Evolutionary conservation across 257 asterid genomes (phyloP), one percentile per base, ranked within the genome.

Genomic region (Penstemon davidsonii): DNA sequence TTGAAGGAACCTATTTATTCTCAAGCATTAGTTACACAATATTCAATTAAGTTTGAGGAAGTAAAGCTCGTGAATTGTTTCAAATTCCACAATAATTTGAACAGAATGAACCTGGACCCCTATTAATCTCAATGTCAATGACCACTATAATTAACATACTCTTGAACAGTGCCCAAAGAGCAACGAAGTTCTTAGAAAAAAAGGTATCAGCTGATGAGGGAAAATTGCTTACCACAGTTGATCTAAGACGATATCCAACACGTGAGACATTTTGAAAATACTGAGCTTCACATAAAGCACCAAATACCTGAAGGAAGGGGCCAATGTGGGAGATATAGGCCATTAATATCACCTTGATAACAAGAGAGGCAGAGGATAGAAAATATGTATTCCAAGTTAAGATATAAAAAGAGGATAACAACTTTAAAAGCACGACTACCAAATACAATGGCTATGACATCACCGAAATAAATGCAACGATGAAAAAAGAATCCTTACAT

Each of bases 191-290:
- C 8, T 40, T 49, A 4, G 11, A 69, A 70, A 5, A 56, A 38
- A 37, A 55, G 64, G 50, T 36, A 73, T 39, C 11, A 10, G 62
- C 62, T 25, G 52, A 51, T 47, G 55, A 5, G 75, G 43, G 25
- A 71, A 58, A 79, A 42, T 53, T 72, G 58, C 84, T 86, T 79
- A 93, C 99, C 86, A 93, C 78, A 49, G 98, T 88, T 71, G 98
- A 81, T 74, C 94, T 86, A 79, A 93, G 79, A 52, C 98, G 95
- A 80, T 67, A 90, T 64, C 98, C 98, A 75, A 88, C 98, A 62
- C 98, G 97, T 95, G 88, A 85, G 83, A 93, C 98, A 71, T 90
- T 90, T 68, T 90, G 98, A 76, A 90, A 93, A 72, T 93, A 93
- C 75, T 93, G 98, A 73, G 96, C 97, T 86, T 92, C 98, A 73